These are phyloP conservation scores for Cucumis melo DNA, from an alignment of 306 rosid genomes.

Conservation along the genomic window DNA sequence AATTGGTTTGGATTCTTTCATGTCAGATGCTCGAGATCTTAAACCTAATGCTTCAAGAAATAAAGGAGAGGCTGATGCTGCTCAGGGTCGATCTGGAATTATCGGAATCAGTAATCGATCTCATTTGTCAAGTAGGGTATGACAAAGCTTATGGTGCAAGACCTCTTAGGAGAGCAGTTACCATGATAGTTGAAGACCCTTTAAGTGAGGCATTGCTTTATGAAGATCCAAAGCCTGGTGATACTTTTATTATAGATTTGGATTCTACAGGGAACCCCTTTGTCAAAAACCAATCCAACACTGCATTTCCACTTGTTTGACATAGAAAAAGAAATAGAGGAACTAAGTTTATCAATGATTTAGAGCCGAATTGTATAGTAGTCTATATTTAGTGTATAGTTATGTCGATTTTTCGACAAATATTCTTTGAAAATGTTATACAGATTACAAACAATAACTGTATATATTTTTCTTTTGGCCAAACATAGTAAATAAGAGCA, in stretches of 20 bases:
- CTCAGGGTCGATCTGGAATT: slow-evolving; percentile 49
- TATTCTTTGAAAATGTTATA: neutral
- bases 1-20: neutral
- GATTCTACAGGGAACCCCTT: slow-evolving; percentile 53
- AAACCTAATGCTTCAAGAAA: slow-evolving; percentile 50
- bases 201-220: slow-evolving; percentile 58
- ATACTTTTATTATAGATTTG: slow-evolving; percentile 53
- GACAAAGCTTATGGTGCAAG: slow-evolving; percentile 67
- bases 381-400: neutral
- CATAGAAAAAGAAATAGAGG: neutral
- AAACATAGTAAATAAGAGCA: neutral
- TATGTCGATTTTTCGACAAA: neutral
- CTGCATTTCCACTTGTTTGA: slow-evolving; percentile 37
- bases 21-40: slow-evolving; percentile 61
- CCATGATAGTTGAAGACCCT: slow-evolving; percentile 52
- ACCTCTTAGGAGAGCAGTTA: slow-evolving; percentile 60
- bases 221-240: slow-evolving; percentile 52
- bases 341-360: neutral
- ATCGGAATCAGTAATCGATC: slow-evolving; percentile 55
- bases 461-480: neutral
- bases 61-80: slow-evolving; percentile 42
- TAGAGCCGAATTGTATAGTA: neutral
- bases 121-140: slow-evolving; percentile 56
- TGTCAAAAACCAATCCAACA: slow-evolving; percentile 35
- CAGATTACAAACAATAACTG: neutral